A percentile compares a stretch with the other conserved stretches of the same genome.
Conservation (phyloP, 352 stramenopile genomes). For the Elongisporangium prolatum region DNA sequence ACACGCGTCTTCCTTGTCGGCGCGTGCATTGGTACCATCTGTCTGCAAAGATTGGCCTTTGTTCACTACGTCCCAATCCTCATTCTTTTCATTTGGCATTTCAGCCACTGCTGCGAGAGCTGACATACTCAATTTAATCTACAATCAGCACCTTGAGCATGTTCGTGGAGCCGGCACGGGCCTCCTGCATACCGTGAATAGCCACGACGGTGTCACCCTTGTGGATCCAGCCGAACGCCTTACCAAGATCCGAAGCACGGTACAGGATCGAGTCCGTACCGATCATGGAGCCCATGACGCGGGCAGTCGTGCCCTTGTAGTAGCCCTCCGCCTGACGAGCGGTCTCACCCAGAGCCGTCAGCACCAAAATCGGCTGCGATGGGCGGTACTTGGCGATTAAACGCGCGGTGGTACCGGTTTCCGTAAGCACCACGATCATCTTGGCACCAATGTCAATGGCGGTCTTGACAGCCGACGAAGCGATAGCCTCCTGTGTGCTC, state of each 20-base stretch:
- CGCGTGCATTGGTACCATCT: neutral
- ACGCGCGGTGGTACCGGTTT: conserved; percentile 92
- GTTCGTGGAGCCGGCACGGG: conserved; percentile 85
- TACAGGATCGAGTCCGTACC: conserved; percentile 90
- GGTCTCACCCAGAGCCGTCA: conserved; percentile 60
- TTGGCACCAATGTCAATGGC: conserved; percentile 95
- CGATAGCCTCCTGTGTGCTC: conserved; percentile 91
- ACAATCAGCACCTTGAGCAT: conserved; percentile 91
- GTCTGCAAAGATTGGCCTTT: conserved; percentile 1
- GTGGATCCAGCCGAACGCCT: conserved; percentile 86
- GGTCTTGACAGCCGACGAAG: conserved; percentile 96
- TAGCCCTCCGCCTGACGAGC: conserved; percentile 64
- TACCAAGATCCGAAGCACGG: conserved; percentile 81
- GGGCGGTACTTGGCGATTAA: conserved; percentile 95
- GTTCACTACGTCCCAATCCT: conserved; percentile 2
- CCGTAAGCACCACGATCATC: conserved; percentile 96
- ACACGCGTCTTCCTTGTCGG: too few relatives aligned
- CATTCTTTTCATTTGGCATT: neutral
- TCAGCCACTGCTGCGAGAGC: neutral
- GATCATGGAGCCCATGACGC: conserved; percentile 84
- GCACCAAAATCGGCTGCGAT: conserved; percentile 72
- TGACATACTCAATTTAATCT: conserved; percentile 37
- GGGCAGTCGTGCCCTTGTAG: conserved; percentile 58
- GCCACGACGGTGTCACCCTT: conserved; percentile 84
- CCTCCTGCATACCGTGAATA: conserved; percentile 88